Evolutionary conservation across 2,329 filamentous ascomycete species (phyloP).

Genomic region (Talaromyces sp.): DNA sequence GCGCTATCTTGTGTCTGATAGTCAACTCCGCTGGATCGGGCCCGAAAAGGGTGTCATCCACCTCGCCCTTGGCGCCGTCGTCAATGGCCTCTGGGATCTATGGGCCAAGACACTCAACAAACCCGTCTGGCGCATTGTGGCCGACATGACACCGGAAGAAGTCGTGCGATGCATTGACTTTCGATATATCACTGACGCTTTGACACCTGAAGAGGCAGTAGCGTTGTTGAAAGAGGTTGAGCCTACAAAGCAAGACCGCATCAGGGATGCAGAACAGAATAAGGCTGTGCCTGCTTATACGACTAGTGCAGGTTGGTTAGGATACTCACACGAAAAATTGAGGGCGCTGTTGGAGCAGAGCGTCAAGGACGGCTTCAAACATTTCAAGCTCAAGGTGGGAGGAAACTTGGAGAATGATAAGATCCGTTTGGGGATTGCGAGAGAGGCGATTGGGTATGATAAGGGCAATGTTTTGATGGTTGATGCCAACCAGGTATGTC

Average conservation of each 20-base stretch:
- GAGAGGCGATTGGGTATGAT: slow-evolving; percentile 78
- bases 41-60: slow-evolving; percentile 94
- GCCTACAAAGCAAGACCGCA: slow-evolving; percentile 64
- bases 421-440: slow-evolving; percentile 67
- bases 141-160: slow-evolving; percentile 85
- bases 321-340: slow-evolving; percentile 86
- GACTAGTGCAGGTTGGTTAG: slow-evolving; percentile 87
- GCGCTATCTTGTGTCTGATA: slow-evolving; percentile 87
- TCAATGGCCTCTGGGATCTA: slow-evolving; percentile 93
- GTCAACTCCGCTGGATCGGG: slow-evolving; percentile 87
- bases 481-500: slow-evolving; percentile 75
- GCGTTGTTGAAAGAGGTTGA: slow-evolving; percentile 65
- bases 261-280: slow-evolving; percentile 69
- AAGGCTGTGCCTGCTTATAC: slow-evolving; percentile 86
- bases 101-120: slow-evolving; percentile 85
- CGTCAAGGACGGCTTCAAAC: slow-evolving; percentile 69
- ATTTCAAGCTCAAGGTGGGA: slow-evolving; percentile 93
- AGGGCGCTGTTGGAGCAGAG: slow-evolving; percentile 70
- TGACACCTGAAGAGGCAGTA: slow-evolving; percentile 80
- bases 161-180: slow-evolving; percentile 88
- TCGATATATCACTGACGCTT: slow-evolving; percentile 89
- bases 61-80: slow-evolving; percentile 80
- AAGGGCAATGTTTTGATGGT: slow-evolving; percentile 84
- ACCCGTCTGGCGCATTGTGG: slow-evolving; percentile 86
- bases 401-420: slow-evolving; percentile 68